Evolutionary conservation across 2,329 filamentous ascomycete species (phyloP).

Genomic region (Phialophora verrucosa): DNA sequence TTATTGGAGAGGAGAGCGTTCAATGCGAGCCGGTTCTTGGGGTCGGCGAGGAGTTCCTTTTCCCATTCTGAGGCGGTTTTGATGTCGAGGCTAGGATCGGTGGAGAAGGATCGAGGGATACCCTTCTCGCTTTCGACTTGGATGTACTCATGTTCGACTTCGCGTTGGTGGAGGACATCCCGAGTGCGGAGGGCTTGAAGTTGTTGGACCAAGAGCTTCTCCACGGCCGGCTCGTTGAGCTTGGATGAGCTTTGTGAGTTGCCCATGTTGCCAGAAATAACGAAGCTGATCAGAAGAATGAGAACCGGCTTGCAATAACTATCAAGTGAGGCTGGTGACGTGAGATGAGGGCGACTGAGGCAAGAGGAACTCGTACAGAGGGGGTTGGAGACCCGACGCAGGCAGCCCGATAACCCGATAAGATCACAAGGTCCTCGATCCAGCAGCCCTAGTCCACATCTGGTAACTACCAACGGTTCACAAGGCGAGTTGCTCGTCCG

Average conservation of each 20-base stretch:
- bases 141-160: constrained; percentile 58
- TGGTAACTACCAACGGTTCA: background rate
- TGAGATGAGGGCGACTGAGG: background rate
- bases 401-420: constrained; percentile 10
- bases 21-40: constrained; percentile 75
- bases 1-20: constrained; percentile 72
- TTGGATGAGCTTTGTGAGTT: constrained; percentile 35
- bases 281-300: background rate
- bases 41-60: constrained; percentile 65
- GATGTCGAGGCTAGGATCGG: constrained; percentile 54
- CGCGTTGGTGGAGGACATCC: constrained; percentile 46
- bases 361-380: background rate
- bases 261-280: constrained; percentile 33
- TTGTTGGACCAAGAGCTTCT: constrained; percentile 49
- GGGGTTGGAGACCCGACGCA: constrained; percentile 1
- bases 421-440: background rate
- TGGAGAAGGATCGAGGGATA: constrained; percentile 39
- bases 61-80: constrained; percentile 64
- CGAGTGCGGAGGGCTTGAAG: constrained; percentile 45
- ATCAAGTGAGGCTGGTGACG: background rate
- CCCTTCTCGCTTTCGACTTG: constrained; percentile 56
- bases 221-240: constrained; percentile 39
- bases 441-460: background rate
- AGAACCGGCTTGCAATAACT: background rate
- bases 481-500: background rate